These are phyloP conservation scores for Cucumis hystrix DNA, from an alignment of 306 rosid genomes.

Conservation along the genomic window DNA sequence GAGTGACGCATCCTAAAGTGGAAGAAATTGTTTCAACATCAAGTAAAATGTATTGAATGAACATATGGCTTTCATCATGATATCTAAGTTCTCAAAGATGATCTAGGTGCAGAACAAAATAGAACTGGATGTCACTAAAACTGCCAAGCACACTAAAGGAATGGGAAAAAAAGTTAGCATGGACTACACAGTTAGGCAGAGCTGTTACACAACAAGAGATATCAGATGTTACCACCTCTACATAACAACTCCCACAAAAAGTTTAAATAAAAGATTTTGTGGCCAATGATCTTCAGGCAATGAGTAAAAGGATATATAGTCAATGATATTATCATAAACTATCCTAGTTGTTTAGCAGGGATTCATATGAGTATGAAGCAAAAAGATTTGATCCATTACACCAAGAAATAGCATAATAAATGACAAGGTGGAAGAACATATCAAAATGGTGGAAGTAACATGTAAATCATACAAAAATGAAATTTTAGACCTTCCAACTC, in stretches of 20 bases:
- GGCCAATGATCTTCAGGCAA: neutral
- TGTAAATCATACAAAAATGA: neutral
- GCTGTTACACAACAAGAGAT: neutral
- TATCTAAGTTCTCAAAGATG: neutral
- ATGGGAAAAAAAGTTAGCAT: neutral
- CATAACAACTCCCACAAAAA: neutral
- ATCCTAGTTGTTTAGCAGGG: no score
- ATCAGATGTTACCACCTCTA: neutral
- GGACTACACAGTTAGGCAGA: neutral
- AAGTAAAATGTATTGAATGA: neutral
- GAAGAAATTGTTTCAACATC: neutral
- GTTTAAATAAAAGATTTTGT: neutral
- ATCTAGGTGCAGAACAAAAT: neutral
- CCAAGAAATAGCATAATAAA: no score
- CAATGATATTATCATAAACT: no score
- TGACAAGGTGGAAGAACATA: no score
- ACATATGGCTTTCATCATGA: neutral
- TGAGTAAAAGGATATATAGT: neutral
- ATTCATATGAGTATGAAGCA: no score
- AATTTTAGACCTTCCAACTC: neutral
- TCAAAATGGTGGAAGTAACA: neutral
- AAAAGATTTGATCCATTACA: no score
- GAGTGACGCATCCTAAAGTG: neutral
- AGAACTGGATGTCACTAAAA: no score
- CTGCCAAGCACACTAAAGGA: neutral